These are phyloP conservation scores for Talaromyces albobiverticillius DNA, from an alignment of 2,329 filamentous ascomycete species.

Conservation along the genomic window DNA sequence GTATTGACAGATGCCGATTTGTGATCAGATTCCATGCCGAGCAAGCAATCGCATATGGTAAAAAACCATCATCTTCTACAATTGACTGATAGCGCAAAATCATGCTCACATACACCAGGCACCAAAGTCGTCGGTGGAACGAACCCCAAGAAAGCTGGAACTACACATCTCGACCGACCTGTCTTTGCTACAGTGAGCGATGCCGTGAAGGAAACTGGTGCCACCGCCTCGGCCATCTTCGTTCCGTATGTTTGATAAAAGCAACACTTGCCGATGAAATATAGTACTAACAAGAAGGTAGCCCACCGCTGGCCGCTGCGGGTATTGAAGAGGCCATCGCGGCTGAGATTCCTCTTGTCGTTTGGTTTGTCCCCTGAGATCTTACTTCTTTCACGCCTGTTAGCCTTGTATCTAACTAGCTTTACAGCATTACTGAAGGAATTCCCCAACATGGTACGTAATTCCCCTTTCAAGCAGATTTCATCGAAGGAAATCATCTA, in stretches of 20 bases:
- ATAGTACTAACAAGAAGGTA: conserved; percentile 40
- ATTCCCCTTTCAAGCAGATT: conserved; percentile 7
- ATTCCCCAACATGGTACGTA: conserved; percentile 89
- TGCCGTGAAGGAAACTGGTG: conserved; percentile 84
- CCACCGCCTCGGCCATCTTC: conserved; percentile 90
- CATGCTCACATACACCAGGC: conserved; percentile 54
- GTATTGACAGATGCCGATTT: conserved; percentile 30
- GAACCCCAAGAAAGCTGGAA: conserved; percentile 97
- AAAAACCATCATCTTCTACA: conserved; percentile 20
- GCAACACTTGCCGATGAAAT: conserved; percentile 19
- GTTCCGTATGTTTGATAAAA: conserved; percentile 89
- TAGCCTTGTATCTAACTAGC: conserved; percentile 10
- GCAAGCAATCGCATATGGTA: conserved; percentile 98
- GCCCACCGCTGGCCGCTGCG: conserved; percentile 83
- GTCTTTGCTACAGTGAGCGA: conserved; percentile 90
- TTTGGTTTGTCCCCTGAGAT: conserved; percentile 60
- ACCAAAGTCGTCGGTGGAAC: conserved; percentile 97
- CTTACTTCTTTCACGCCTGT: conserved; percentile 6
- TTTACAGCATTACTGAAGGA: conserved; percentile 77
- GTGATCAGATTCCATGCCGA: conserved; percentile 84
- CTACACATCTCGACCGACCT: conserved; percentile 82
- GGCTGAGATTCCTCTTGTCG: conserved; percentile 90
- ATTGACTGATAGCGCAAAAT: background rate
- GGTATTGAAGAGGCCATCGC: conserved; percentile 95
- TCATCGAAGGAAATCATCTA: background rate